phyloP scores from a whole-genome alignment of 306 rosid genomes.

The Myrica gale region DNA sequence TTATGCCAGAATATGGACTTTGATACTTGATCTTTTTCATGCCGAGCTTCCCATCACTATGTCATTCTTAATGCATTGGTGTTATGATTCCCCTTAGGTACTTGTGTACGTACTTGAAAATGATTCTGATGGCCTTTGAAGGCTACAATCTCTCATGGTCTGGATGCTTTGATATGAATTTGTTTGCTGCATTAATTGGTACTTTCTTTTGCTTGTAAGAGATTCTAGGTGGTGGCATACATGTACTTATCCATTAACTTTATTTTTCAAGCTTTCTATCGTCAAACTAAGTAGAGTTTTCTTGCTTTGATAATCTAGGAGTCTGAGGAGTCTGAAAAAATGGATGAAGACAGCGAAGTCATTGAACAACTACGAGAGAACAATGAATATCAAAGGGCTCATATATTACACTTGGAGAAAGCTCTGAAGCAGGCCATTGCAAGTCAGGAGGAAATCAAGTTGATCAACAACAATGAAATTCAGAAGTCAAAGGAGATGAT shows the following conservation, averaged over 20 bases:
- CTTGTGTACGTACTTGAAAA: neutral
- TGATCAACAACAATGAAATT: conserved; percentile 51
- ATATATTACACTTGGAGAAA: conserved; percentile 68
- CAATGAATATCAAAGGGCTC: conserved; percentile 58
- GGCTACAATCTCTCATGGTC: neutral
- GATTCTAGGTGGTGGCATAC: conserved; percentile 12
- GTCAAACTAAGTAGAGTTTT: conserved; percentile 12
- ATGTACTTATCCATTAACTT: neutral
- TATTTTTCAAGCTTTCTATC: conserved; percentile 12
- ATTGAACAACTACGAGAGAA: conserved; percentile 74
- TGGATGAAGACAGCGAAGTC: conserved; percentile 92
- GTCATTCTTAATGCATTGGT: too few relatives aligned
- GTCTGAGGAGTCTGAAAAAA: conserved; percentile 90
- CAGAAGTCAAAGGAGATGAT: conserved; percentile 59
- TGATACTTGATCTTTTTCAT: neutral
- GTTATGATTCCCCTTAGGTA: neutral
- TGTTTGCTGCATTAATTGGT: neutral
- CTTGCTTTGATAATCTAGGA: conserved; percentile 50
- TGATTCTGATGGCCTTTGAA: neutral
- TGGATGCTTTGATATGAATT: neutral
- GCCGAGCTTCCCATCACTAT: neutral
- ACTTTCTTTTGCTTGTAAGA: conserved; percentile 7
- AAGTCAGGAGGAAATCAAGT: conserved; percentile 67
- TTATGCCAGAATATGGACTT: neutral
- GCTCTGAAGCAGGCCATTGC: conserved; percentile 67